Evolutionary conservation across 768 basidiomycete genomes (phyloP).

Genomic region (Artomyces pyxidatus): DNA sequence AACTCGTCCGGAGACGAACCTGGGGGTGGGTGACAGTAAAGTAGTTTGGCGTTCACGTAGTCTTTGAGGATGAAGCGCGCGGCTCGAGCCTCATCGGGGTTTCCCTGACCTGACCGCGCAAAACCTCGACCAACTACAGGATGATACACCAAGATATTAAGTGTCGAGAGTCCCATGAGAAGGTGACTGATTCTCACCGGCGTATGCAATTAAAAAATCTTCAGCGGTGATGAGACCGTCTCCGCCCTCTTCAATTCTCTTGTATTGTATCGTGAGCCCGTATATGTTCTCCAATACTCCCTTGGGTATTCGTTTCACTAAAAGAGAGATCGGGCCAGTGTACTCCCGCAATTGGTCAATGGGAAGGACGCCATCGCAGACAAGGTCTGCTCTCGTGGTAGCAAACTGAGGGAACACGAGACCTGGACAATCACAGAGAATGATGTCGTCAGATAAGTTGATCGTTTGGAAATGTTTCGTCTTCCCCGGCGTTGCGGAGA

Average conservation of each 20-base stretch:
- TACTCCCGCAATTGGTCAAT: conserved; percentile 97
- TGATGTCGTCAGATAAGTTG: conserved; percentile 77
- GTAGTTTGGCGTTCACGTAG: conserved; percentile 89
- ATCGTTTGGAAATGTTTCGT: conserved; percentile 99
- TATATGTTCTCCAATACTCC: conserved; percentile 86
- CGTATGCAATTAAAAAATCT: conserved; percentile 81
- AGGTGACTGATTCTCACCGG: conserved; percentile 53
- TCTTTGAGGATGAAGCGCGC: conserved; percentile 93
- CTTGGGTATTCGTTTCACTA: conserved; percentile 72
- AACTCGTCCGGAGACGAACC: conserved; percentile 55
- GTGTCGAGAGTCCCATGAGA: neutral
- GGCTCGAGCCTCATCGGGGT: conserved; percentile 92
- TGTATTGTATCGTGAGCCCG: conserved; percentile 66
- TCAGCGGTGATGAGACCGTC: conserved; percentile 67
- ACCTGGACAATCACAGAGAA: conserved; percentile 96
- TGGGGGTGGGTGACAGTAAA: conserved; percentile 90
- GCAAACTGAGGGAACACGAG: conserved; percentile 98
- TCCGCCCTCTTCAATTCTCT: conserved; percentile 73
- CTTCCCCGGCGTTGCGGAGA: conserved; percentile 95
- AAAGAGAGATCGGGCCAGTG: conserved; percentile 73
- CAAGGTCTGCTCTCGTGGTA: conserved; percentile 89
- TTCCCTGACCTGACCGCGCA: conserved; percentile 89
- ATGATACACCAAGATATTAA: neutral
- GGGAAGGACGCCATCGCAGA: conserved; percentile 94
- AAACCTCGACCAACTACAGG: conserved; percentile 82